Evolutionary conservation across 768 basidiomycete genomes (phyloP).

Genomic region (Hygrophoropsis aurantiaca): DNA sequence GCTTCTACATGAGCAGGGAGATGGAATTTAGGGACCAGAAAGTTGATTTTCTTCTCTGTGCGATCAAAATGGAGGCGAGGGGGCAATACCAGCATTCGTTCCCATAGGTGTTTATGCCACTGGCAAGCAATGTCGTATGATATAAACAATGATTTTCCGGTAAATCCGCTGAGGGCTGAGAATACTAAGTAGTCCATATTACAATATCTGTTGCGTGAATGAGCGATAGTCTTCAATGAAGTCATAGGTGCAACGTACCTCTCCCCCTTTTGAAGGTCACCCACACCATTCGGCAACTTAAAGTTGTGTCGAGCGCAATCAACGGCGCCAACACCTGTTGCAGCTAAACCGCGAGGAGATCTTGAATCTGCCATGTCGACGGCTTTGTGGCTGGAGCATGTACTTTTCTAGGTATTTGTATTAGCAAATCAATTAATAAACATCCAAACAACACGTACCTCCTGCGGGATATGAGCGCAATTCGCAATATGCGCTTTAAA

Average conservation of each 20-base stretch:
- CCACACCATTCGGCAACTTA: constrained; percentile 15
- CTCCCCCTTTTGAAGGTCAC: constrained; percentile 18
- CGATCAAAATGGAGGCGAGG: background rate
- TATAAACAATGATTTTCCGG: constrained; percentile 1
- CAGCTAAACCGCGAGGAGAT: constrained; percentile 9
- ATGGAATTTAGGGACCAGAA: constrained; percentile 16
- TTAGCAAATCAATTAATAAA: too few species aligned
- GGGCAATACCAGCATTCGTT: background rate
- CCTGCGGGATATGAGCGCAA: constrained; percentile 7
- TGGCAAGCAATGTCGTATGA: constrained; percentile 19
- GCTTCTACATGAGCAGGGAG: constrained; percentile 9
- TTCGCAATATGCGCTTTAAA: constrained; percentile 14
- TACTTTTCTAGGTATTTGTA: constrained; percentile 15
- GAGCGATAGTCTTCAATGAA: background rate
- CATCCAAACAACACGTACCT: constrained; percentile 8
- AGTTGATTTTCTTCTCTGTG: background rate
- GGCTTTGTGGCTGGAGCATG: constrained; percentile 9
- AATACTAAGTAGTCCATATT: constrained; percentile 1
- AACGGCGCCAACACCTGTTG: constrained; percentile 4
- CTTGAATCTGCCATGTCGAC: background rate
- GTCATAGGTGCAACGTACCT: background rate
- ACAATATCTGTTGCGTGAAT: background rate
- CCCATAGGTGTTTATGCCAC: constrained; percentile 7
- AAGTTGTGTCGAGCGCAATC: constrained; percentile 11
- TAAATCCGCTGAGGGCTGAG: background rate